phyloP scores from a whole-genome alignment of 192 early-diverging fungal genomes.

The Lunasporangiospora selenospora region DNA sequence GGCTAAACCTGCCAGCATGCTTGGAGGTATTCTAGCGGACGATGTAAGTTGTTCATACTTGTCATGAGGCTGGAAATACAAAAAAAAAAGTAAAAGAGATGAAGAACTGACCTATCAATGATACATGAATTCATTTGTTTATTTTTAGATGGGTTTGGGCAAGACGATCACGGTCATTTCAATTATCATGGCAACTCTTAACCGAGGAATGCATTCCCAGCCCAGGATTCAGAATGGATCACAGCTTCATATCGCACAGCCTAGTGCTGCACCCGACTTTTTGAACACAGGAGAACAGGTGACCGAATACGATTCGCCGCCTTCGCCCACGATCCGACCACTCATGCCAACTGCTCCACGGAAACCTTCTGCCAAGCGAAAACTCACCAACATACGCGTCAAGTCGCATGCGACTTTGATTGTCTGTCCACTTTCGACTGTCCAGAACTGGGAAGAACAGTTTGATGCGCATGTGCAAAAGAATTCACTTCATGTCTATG shows the following conservation, averaged over 20 bases:
- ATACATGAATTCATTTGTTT: too few relatives aligned
- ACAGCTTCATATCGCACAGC: not conserved
- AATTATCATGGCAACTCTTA: constrained; percentile 56
- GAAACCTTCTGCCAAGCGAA: constrained; percentile 19
- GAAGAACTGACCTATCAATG: too few relatives aligned
- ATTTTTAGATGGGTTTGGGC: constrained; percentile 66
- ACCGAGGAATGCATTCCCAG: constrained; percentile 27
- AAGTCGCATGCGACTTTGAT: constrained; percentile 60
- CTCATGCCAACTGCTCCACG: constrained; percentile 16
- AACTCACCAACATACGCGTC: constrained; percentile 11
- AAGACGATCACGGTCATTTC: constrained; percentile 66
- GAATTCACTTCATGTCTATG: constrained; percentile 50
- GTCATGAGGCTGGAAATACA: too few relatives aligned
- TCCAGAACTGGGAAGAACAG: constrained; percentile 63
- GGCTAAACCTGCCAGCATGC: constrained; percentile 52
- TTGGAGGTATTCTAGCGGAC: constrained; percentile 68
- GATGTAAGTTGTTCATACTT: constrained; percentile 27
- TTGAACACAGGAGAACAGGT: constrained; percentile 22
- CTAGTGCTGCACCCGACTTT: constrained; percentile 19
- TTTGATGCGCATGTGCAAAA: constrained; percentile 43
- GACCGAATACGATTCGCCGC: constrained; percentile 40
- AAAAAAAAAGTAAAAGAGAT: too few relatives aligned
- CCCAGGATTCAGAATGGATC: not conserved
- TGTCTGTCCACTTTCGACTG: constrained; percentile 58
- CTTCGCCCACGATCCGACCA: constrained; percentile 9